Percentiles rank a stretch among this genome's conserved stretches.
These are phyloP conservation scores for Sisymbrium irio DNA, from an alignment of 345 rosid genomes.

Conservation along the genomic window DNA sequence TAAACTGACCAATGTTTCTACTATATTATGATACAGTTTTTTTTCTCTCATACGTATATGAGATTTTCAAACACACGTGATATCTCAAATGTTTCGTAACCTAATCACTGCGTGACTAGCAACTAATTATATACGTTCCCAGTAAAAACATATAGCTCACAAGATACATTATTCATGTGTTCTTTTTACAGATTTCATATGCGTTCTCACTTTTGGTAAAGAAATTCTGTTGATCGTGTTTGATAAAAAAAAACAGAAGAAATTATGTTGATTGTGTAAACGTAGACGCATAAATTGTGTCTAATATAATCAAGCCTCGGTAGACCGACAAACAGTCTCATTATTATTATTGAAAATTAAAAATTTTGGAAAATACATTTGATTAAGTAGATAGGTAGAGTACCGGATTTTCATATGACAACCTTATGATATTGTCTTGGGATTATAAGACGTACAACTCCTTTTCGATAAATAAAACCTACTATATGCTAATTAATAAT, in stretches of 20 bases:
- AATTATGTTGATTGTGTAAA: not conserved
- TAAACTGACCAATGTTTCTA: no score
- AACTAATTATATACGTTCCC: not conserved
- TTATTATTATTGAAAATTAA: no score
- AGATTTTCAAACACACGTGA: no score
- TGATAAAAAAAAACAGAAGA: no score
- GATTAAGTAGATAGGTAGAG: no score
- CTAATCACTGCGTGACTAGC: not conserved
- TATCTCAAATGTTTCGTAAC: not conserved
- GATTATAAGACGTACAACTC: not conserved
- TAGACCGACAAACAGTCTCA: not conserved
- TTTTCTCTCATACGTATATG: no score
- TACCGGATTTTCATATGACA: not conserved
- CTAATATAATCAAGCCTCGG: not conserved
- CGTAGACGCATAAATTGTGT: not conserved
- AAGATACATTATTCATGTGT: not conserved
- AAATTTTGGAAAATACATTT: no score
- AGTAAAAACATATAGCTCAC: not conserved
- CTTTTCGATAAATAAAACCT: not conserved
- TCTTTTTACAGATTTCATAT: not conserved
- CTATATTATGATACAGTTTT: no score
- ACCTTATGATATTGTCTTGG: not conserved
- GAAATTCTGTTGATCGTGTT: no score
- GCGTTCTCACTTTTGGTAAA: not conserved
- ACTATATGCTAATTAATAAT: not conserved